These are phyloP conservation scores for Chenopodium berlandieri DNA, from an alignment of 148 eudicot genomes.

Conservation along the genomic window DNA sequence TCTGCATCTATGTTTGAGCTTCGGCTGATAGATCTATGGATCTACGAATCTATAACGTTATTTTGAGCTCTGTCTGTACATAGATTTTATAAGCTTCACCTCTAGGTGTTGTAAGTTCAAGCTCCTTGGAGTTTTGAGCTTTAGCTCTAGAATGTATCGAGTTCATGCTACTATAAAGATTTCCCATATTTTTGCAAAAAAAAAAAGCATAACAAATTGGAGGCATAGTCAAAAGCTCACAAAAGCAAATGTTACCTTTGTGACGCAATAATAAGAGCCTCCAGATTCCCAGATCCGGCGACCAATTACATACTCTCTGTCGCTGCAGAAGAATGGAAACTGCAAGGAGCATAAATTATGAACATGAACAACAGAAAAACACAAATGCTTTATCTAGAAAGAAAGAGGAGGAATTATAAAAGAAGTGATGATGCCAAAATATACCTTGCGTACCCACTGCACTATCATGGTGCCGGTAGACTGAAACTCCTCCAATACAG, in stretches of 20 bases:
- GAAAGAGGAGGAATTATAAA: neutral
- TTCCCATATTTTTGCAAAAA: neutral
- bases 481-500: constrained; percentile 2
- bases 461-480: neutral
- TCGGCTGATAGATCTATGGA: neutral
- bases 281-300: constrained; percentile 12
- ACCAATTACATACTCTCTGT: constrained; percentile 14
- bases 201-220: neutral
- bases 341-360: constrained; percentile 1
- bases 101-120: neutral
- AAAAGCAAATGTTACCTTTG: constrained; percentile 2
- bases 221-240: neutral
- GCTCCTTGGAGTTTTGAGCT: neutral
- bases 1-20: neutral
- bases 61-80: neutral
- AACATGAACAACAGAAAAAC: neutral
- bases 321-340: constrained; percentile 16
- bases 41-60: neutral
- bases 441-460: constrained; percentile 16
- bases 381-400: neutral
- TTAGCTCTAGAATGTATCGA: neutral
- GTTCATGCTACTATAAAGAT: neutral
- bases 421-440: neutral
- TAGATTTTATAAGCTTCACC: neutral
- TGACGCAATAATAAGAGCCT: constrained; percentile 13